Base-by-base conservation (phyloP, 2,329 filamentous ascomycete genomes). In the Penicillium sp. region DNA sequence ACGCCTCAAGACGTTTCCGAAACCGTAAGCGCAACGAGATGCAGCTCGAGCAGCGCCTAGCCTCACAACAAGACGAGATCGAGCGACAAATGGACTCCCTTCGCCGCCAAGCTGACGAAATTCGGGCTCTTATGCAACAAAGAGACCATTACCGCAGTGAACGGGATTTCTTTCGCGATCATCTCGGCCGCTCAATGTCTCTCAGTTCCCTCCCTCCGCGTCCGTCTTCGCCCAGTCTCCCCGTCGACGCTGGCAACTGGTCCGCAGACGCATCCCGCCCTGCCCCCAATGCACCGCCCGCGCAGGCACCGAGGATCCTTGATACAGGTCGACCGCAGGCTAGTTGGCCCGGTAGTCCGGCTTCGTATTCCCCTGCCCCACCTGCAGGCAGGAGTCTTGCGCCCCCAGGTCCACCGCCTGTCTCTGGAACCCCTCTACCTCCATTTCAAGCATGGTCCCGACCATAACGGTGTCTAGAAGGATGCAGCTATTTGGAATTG, bases 11-110 rank as follows among this genome's bases (percentile, higher is more conserved):
- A 40, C 59, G 73, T 18, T 75, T 75, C 52, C 70, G 73, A 29
- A 70, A 75, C 34, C 67, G 72, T 23, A 75, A 75, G 51, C 67
- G 72, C 34, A 72, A 69, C 18, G 72, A 75, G 47, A 58, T 68
- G 53, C 71, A 72, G 51, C 67, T 75, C 49, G 68, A 71, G 51
- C 68, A 72, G 54, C 70, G 67, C 13, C 62, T 75, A 20, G 61
- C 58, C 7, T 61, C 66, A 10, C 67, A 74, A 43, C 66, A 70
- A 42, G 71, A 75, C 1, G 68, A 74, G 48, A 67, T 74, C 18
- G 68, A 65, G 30, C 64, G 63, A 23, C 64, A 68, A 15, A 46
- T 57, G 15, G 66, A 68, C 15, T 59, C 60, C 1, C 36, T 71
- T 17, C 63, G 65, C 15, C 62, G 61, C 10, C 67, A 72, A 44